Evolutionary conservation across 2,329 filamentous ascomycete genomes (phyloP), one percentile per base, ranked within the genome.

Genomic region (Xylaria sp.): DNA sequence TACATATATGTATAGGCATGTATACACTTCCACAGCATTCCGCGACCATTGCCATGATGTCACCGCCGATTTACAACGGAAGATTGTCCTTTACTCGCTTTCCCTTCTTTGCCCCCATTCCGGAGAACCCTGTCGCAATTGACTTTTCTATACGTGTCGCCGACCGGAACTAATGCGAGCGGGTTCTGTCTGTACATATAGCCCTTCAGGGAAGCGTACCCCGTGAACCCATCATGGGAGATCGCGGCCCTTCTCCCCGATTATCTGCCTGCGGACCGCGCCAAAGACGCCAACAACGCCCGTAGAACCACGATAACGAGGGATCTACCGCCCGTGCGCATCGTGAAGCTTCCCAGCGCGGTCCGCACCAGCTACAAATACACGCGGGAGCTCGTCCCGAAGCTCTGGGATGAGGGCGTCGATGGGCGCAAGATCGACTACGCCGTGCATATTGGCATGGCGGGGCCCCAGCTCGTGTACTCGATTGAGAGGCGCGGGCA

Each of bases 381-480:
- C 8, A 91, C 94, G 41, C 87, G 89, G 60, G 80, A 82, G 13
- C 79, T 90, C 2, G 84, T 94, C 3, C 92, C 93, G 1, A 78
- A 77, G 5, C 83, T 97, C 5, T 88, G 93, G 81, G 82, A 84
- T 48, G 77, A 81, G 81, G 82, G 84, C 48, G 77, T 81, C 15
- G 73, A n/a, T 20, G 82, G 65, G 23, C 81, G 70, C 78, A 73
- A 66, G 57, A 76, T 82, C 63, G 91, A 97, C 79, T 81, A 91
- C 37, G 85, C 90, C 25, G 79, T 97, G 3, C 93, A 97, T 79
- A 91, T 97, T 61, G 94, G 94, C 71, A 94, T 97, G 87, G 92
- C 93, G 78, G 77, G 91, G 79, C 76, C 88, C 82, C 73, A 85
- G 79, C 74, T 89, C 15, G 80, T 88, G 74, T 97, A 95, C 78